phyloP scores from a whole-genome alignment of 208 protist genomes.

The Trypanosoma mega region DNA sequence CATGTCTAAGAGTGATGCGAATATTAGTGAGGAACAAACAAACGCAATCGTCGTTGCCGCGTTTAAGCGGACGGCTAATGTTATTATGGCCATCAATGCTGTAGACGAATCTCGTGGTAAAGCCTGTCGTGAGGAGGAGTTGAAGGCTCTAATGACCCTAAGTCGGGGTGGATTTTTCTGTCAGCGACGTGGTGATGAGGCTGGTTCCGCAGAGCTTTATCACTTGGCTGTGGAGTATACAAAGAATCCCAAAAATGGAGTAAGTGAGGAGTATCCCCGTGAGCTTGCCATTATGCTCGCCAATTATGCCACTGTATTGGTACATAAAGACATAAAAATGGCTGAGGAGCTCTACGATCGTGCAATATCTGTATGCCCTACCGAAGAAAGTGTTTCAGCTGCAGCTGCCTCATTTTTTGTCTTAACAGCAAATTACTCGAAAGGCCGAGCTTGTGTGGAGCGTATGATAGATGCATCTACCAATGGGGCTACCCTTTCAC shows the following conservation, averaged over 20 bases:
- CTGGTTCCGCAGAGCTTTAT: constrained; percentile 73
- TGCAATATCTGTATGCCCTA: constrained; percentile 45
- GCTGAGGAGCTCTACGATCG: constrained; percentile 58
- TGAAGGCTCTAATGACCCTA: constrained; percentile 68
- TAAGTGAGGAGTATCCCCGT: constrained; percentile 40
- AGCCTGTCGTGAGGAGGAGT: constrained; percentile 23
- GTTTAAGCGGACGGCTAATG: constrained; percentile 24
- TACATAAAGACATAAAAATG: constrained; percentile 20
- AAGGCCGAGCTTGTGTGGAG: constrained; percentile 52
- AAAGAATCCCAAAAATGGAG: constrained; percentile 16
- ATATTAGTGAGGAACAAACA: not conserved
- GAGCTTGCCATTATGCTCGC: constrained; percentile 70
- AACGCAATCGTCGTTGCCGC: constrained; percentile 18
- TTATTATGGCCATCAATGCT: constrained; percentile 25
- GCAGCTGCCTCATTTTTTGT: constrained; percentile 72
- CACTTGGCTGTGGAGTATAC: constrained; percentile 46
- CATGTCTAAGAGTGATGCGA: not conserved
- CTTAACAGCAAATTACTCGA: constrained; percentile 54
- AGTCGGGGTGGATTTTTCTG: constrained; percentile 85
- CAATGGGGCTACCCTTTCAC: constrained; percentile 7
- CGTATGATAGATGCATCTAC: constrained; percentile 25
- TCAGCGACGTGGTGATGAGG: constrained; percentile 58
- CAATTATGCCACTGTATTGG: constrained; percentile 74
- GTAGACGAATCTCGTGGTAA: constrained; percentile 12
- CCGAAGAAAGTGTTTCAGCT: constrained; percentile 51